Conservation (phyloP, 495 filamentous ascomycete genomes). For the Melanomma pulvis-pyrius region DNA sequence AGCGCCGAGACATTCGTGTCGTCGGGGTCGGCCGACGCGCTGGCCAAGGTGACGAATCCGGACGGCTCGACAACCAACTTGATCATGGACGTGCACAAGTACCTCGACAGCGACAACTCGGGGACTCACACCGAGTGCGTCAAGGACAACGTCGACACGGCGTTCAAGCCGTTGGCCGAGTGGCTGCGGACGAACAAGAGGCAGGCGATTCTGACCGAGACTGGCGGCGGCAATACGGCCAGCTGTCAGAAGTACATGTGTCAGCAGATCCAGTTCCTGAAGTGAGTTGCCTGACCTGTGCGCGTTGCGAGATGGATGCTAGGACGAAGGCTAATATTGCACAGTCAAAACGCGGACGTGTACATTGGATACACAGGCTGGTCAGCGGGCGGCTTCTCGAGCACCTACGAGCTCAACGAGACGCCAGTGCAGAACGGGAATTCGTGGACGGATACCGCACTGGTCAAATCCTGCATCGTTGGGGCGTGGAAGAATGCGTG, state of each 20-base stretch:
- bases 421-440: constrained; percentile 50
- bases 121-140: constrained; percentile 57
- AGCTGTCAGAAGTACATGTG: constrained; percentile 51
- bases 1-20: constrained; percentile 51
- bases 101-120: constrained; percentile 60
- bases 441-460: constrained; percentile 47
- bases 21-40: constrained; percentile 53
- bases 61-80: constrained; percentile 57
- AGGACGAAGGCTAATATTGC: neutral
- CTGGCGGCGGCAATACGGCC: constrained; percentile 55
- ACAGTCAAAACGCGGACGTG: constrained; percentile 52
- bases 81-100: constrained; percentile 60
- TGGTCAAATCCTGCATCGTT: constrained; percentile 47
- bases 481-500: constrained; percentile 11
- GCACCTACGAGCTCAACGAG: constrained; percentile 51
- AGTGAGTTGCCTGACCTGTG: constrained; percentile 26
- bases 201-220: constrained; percentile 58
- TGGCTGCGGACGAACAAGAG: constrained; percentile 55
- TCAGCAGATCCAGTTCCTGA: constrained; percentile 52
- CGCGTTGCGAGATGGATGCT: neutral
- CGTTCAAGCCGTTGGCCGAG: constrained; percentile 53
- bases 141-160: constrained; percentile 54
- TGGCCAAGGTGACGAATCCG: constrained; percentile 57
- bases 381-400: constrained; percentile 56
- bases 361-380: constrained; percentile 58